These are phyloP conservation scores for Prillingera fragicola DNA, from an alignment of 1,284 basidiomycete species.

Conservation along the genomic window DNA sequence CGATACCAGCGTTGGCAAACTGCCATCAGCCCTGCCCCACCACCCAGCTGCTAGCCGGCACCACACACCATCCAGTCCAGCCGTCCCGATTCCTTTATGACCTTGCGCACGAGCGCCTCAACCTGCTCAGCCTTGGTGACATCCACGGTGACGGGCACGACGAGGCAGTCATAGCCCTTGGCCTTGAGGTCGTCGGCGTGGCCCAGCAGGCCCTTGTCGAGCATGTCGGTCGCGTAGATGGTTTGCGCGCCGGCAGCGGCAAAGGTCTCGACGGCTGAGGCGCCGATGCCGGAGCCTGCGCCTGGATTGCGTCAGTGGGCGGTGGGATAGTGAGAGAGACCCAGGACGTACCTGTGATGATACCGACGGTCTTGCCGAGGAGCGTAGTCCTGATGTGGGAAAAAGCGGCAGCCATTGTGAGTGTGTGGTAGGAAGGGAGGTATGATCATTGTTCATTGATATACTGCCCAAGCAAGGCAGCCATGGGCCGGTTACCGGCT, in stretches of 20 bases:
- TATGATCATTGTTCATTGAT: no score
- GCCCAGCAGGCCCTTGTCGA: neutral
- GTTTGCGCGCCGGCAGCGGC: conserved; percentile 6
- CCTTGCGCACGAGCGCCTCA: conserved; percentile 9
- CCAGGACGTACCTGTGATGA: conserved; percentile 7
- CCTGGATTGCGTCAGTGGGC: conserved; percentile 6
- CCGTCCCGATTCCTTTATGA: conserved; percentile 12
- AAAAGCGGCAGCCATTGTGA: no score
- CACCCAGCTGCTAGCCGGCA: neutral
- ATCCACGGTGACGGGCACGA: conserved; percentile 10
- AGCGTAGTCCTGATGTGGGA: conserved; percentile 2
- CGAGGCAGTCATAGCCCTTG: conserved; percentile 7
- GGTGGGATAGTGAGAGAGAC: neutral
- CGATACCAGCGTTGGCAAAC: conserved; percentile 17
- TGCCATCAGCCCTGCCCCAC: neutral
- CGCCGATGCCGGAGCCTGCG: conserved; percentile 13
- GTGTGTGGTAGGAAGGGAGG: no score
- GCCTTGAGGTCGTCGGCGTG: conserved; percentile 1
- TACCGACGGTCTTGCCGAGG: conserved; percentile 9
- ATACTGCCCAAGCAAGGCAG: no score
- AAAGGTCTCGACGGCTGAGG: conserved; percentile 9
- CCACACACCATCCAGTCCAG: conserved; percentile 19
- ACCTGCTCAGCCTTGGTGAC: conserved; percentile 15
- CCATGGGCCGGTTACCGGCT: no score
- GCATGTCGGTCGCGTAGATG: conserved; percentile 12